Conservation (phyloP, 306 rosid genomes). For the Vigna trinervia region DNA sequence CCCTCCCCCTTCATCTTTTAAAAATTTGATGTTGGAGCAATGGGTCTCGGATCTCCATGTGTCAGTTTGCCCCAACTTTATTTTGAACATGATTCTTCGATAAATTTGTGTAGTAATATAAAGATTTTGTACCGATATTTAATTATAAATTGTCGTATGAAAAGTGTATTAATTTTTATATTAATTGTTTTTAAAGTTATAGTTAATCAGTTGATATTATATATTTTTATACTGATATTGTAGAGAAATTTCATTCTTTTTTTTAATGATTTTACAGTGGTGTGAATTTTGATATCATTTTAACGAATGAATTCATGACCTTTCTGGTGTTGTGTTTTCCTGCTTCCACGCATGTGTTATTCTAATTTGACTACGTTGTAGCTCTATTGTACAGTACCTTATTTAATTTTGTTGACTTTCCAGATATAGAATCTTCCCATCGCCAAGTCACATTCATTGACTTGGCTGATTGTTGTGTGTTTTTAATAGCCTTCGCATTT, state of each 20-base stretch:
- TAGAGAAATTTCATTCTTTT: neutral
- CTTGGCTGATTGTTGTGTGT: neutral
- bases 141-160: neutral
- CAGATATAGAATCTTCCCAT: neutral
- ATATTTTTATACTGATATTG: neutral
- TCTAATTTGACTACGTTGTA: neutral
- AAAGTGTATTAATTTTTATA: neutral
- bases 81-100: neutral
- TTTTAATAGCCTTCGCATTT: neutral
- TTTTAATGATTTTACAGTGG: neutral
- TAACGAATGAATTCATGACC: neutral
- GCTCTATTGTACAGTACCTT: neutral
- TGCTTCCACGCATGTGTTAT: neutral
- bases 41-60: neutral
- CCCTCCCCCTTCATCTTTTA: neutral
- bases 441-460: conserved; percentile 16
- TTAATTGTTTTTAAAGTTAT: neutral
- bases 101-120: neutral
- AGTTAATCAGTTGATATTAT: neutral
- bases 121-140: neutral
- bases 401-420: neutral
- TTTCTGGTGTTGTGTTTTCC: neutral
- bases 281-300: neutral
- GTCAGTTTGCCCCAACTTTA: neutral
- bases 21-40: neutral